Base-by-base conservation (phyloP, 176 grass and related monocot genomes). In the Oryza nivara region DNA sequence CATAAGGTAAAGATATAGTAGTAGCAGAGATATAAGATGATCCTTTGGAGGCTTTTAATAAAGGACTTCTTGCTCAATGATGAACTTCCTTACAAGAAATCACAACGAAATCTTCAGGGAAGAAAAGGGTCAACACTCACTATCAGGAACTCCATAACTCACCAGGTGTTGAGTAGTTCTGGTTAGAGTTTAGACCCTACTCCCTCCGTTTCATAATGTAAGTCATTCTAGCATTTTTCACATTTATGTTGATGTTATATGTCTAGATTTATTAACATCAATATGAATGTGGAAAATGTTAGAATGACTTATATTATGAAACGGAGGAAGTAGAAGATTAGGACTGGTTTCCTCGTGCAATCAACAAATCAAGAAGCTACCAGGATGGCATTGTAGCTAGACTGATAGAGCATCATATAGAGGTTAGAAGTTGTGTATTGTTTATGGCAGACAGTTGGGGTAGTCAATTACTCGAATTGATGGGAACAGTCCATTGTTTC, bases 31-130 rank as follows among this genome's bases (percentile, higher is more conserved):
- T 22, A 43, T 43, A 43, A 56, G 56, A 22, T 34, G 54, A 82
- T 46, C 36, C 58, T 82, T 14, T 74, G 23, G 23, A 83, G 40
- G 70, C 54, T 74, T 83, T 32, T 36, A 9, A 60, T 44, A 83
- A 83, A 65, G 54, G 15, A 35, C 36, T n/a, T 44, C 15, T 35
- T 25, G 30, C 44, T 72, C 36, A 46, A 74, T 73, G 70, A 83
- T 65, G 34, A 61, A 34, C 79, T 54, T 26, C 35, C n/a, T 82
- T 72, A 61, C 36, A 38, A 38, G 36, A 38, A 38, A 38, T 38
- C 36, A 38, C 36, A 38, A 38, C 36, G 36, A 38, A 6, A 38
- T 38, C 36, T 38, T 38, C 35, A 25, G 38, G 12, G 11, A n/a
- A n/a, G 52, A 64, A 46, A 43, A 32, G 20, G 6, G 46, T 11